phyloP scores from a whole-genome alignment of 345 rosid species.

The Turnera subulata region DNA sequence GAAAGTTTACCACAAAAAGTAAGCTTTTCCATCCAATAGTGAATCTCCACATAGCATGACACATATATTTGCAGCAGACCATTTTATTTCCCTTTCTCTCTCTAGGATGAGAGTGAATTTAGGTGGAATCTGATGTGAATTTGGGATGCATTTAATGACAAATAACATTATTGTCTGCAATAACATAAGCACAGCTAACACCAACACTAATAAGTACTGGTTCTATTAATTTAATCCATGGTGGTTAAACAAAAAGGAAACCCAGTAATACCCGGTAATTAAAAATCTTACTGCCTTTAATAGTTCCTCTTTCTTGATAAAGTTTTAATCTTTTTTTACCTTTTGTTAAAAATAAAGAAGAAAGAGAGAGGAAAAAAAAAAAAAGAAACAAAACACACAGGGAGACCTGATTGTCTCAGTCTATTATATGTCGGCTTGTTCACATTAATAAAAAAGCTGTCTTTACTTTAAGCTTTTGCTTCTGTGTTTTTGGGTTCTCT shows the following conservation, averaged over 20 bases:
- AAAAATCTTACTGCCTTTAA: background rate
- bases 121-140: slow-evolving; percentile 13
- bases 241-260: too few species aligned
- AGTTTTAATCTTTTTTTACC: background rate
- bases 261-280: background rate
- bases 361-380: background rate
- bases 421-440: slow-evolving; percentile 75
- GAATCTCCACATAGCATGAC: background rate
- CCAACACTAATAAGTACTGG: background rate
- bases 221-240: background rate
- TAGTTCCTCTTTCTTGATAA: background rate
- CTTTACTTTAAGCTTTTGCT: slow-evolving; percentile 40
- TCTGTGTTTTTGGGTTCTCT: slow-evolving; percentile 49
- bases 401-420: slow-evolving; percentile 29
- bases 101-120: background rate
- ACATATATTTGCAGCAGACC: too few species aligned
- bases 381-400: background rate
- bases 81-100: too few species aligned
- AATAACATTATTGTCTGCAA: slow-evolving; percentile 6
- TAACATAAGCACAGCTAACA: background rate
- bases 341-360: background rate
- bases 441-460: slow-evolving; percentile 39
- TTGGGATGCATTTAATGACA: slow-evolving; percentile 10
- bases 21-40: background rate
- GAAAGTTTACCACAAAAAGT: slow-evolving; percentile 1